These are phyloP conservation scores for Scortechinia acanthostroma DNA, from an alignment of 2,329 filamentous ascomycete genomes.

Conservation along the genomic window DNA sequence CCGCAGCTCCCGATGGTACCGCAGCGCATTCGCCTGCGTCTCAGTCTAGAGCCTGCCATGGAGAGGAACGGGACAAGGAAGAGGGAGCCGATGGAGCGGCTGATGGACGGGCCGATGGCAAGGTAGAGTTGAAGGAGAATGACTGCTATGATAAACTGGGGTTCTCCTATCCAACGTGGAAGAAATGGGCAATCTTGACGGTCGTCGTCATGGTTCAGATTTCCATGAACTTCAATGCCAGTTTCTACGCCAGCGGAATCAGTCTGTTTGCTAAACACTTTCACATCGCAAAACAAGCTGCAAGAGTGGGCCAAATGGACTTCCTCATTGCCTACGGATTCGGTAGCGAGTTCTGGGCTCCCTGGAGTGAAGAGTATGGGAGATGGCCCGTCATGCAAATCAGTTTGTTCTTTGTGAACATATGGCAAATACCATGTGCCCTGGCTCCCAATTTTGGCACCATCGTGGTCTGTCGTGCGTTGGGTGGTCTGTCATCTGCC, in stretches of 20 bases:
- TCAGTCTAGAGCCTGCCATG: neutral
- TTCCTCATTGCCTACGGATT: constrained; percentile 78
- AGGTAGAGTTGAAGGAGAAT: constrained; percentile 33
- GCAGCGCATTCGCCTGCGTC: neutral
- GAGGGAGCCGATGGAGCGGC: neutral
- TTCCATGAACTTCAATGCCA: constrained; percentile 76
- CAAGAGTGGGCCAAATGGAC: constrained; percentile 68
- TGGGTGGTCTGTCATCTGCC: constrained; percentile 66
- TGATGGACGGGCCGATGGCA: neutral
- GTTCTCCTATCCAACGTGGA: constrained; percentile 48
- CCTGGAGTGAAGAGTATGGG: constrained; percentile 79
- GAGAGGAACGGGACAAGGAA: neutral
- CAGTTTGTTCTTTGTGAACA: constrained; percentile 69
- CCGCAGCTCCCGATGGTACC: neutral
- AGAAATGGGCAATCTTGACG: constrained; percentile 69
- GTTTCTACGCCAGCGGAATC: constrained; percentile 65
- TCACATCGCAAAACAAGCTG: constrained; percentile 58
- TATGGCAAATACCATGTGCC: constrained; percentile 69
- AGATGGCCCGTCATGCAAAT: constrained; percentile 70
- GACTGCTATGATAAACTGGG: constrained; percentile 64
- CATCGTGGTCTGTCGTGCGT: constrained; percentile 62
- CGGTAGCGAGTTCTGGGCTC: constrained; percentile 82
- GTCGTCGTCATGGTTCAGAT: constrained; percentile 69
- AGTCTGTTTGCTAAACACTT: constrained; percentile 62
- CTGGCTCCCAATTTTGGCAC: constrained; percentile 68